Evolutionary conservation across 805 yeast genomes (phyloP), one percentile per base, ranked within the genome.

Genomic region (Candida broadrunensis): DNA sequence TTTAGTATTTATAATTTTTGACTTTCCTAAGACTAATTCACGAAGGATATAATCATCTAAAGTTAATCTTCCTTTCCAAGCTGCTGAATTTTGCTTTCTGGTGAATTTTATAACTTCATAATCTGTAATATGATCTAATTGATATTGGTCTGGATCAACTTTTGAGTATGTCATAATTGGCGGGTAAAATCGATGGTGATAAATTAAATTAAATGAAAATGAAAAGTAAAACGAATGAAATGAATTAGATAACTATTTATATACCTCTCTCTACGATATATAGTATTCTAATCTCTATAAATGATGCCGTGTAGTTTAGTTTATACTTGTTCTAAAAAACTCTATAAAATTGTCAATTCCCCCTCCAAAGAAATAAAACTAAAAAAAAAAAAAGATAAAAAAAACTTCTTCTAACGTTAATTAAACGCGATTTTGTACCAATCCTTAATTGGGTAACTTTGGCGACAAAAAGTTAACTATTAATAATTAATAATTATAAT

Each of bases 1-100:
- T 16, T 46, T 46, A 4, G 38, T 43, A 17, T 47, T 41, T 17
- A 43, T 44, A 5, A 51, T 38, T 33, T 46, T 49, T 3, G 49
- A 35, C 43, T 58, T 55, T 2, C 64, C 56, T 41, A 68, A 50
- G 5, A 54, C 54, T 14, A 35, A 23, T 42, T 70, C 75, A 44
- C 75, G 48, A 7, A 49, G 44, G 16, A 65, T 54, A 43, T 70
- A 70, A 27, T 67, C 66, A 8, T 63, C 54, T 3, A 37, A 39
- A 5, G 64, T 44, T 32, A 70, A 58, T n/a, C 47, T 49, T 17
- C 67, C 69, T 40, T 46, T 61, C 75, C 75, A 70, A 2, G 66
- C 46, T 3, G 39, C 50, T 2, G 68, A 50, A 42, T 68, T 67
- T 26, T 65, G 62, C 23, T 26, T 26, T 34, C 75, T 50, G 16